phyloP scores from a whole-genome alignment of 2,329 filamentous ascomycete species.

The Drechslerella stenobrocha region DNA sequence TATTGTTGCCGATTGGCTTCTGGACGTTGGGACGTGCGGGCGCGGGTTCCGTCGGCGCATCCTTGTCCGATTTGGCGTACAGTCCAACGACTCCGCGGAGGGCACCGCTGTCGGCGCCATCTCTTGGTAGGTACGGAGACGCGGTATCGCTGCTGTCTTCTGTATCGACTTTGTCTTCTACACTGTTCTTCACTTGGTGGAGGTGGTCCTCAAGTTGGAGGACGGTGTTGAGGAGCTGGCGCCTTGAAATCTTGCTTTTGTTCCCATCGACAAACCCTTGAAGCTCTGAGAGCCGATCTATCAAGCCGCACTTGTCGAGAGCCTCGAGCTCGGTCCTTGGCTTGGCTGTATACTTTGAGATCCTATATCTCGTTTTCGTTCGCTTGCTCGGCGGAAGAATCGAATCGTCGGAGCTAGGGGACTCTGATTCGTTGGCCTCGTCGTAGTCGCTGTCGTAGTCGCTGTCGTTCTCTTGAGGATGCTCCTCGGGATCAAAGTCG shows the following conservation, averaged over 20 bases:
- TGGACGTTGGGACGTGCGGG: too few relatives aligned
- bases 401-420: neutral
- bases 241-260: neutral
- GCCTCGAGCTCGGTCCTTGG: constrained; percentile 1
- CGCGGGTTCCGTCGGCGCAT: too few relatives aligned
- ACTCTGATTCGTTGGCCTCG: neutral
- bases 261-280: constrained; percentile 9
- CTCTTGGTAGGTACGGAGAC: too few relatives aligned
- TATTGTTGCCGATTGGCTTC: neutral
- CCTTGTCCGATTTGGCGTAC: too few relatives aligned
- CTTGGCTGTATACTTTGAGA: constrained; percentile 15
- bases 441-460: constrained; percentile 1
- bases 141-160: constrained; percentile 8
- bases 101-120: too few relatives aligned
- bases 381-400: neutral
- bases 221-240: constrained; percentile 13
- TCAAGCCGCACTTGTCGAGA: neutral
- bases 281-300: constrained; percentile 7
- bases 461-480: neutral
- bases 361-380: constrained; percentile 7
- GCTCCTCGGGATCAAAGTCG: constrained; percentile 1
- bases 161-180: neutral
- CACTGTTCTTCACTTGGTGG: constrained; percentile 18
- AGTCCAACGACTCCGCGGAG: too few relatives aligned
- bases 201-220: constrained; percentile 16